Evolutionary conservation across 352 stramenopile species (phyloP), one percentile per base, ranked within the genome.

Genomic region (Globisporangium takayamanum): DNA sequence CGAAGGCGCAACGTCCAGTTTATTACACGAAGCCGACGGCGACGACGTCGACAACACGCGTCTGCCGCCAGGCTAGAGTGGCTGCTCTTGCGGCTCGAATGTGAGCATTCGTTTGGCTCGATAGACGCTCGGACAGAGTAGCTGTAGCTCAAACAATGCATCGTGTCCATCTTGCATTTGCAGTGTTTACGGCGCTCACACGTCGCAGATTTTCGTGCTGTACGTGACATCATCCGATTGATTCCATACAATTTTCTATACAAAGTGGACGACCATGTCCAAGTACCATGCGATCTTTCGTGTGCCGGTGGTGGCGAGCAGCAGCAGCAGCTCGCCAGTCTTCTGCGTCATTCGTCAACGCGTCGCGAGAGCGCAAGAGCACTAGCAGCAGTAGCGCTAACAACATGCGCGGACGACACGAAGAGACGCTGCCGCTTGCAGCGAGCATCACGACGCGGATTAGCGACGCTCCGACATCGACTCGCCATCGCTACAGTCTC

Each of bases 1-100:
- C 48, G 81, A 92, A 60, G 81, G 81, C 37, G 81, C 81, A 16
- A 92, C 81, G n/a, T 69, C 76, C 52, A 78, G 80, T 55, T 70
- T 92, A 58, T 67, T 92, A 70, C 70, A 87, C 37, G 76, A 88
- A 49, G 69, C 77, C 45, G 78, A 85, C 64, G 67, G 70, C 45
- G 79, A 78, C 49, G 77, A 77, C n/a, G 45, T 92, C 26, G 79
- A 92, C 67, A 76, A 69, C 60, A 87, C 81, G 44, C 70, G 64
- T 28, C 78, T 89, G 54, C 81, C 81, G 41, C 81, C 81, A 57
- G 81, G 81, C 59, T 92, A 89, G 74, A 37, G 11, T 14, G 25
- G 22, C 20, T 36, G 22, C 15, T n/a, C 37, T n/a, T 41, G 36
- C 33, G 33, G 7, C 10, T 10, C 33, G 33, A 39, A 0, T 12